Evolutionary conservation across 768 basidiomycete genomes (phyloP).

Genomic region (Rhodotorula sphaerocarpa): DNA sequence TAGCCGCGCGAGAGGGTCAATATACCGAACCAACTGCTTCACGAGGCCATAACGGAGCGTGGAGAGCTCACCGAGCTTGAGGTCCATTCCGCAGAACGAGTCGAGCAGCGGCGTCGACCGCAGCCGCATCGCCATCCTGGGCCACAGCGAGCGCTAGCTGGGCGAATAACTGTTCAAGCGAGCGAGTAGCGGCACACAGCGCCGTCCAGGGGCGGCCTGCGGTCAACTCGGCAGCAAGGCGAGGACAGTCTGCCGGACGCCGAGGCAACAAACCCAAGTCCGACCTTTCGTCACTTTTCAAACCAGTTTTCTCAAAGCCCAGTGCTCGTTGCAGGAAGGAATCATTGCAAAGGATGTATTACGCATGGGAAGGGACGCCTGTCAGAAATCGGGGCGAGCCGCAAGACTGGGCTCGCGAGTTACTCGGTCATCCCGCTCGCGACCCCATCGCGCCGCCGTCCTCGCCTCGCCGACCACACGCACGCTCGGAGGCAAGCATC

Average conservation of each 20-base stretch:
- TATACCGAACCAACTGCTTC: neutral
- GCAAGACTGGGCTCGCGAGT: conserved; percentile 9
- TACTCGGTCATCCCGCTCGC: neutral
- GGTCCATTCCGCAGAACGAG: conserved; percentile 78
- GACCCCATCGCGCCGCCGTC: neutral
- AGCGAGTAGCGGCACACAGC: no score
- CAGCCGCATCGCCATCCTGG: conserved; percentile 11
- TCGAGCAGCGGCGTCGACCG: conserved; percentile 10
- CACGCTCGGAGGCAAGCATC: no score
- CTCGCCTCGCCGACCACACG: neutral
- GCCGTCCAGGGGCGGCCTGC: no score
- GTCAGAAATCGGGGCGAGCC: conserved; percentile 17
- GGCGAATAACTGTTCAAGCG: no score
- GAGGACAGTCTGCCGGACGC: no score
- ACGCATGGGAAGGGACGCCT: no score
- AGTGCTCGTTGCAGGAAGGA: no score
- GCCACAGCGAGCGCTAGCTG: neutral
- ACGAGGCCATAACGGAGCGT: neutral
- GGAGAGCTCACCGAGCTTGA: conserved; percentile 62
- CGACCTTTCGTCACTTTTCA: no score
- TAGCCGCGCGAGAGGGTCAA: neutral
- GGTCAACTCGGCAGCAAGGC: no score
- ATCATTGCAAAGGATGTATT: no score
- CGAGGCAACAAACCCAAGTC: no score
- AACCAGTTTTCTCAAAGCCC: no score